These are phyloP conservation scores for Tylopilus subfusipes DNA, from an alignment of 768 basidiomycete genomes.

Conservation along the genomic window DNA sequence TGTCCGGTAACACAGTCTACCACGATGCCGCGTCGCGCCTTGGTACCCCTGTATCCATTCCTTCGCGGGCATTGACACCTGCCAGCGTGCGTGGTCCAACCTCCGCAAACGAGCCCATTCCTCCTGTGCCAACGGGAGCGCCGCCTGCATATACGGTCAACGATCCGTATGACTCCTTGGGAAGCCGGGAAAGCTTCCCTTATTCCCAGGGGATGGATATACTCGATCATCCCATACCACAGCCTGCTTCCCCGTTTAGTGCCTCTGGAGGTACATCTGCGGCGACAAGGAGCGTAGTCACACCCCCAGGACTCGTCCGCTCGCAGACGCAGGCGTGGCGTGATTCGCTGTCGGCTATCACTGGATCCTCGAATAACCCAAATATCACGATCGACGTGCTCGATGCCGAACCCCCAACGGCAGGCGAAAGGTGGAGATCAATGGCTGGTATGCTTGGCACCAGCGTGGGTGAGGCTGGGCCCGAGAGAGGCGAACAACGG, in stretches of 20 bases:
- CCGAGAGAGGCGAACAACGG: conserved; percentile 36
- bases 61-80: conserved; percentile 48
- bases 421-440: conserved; percentile 58
- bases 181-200: conserved; percentile 23
- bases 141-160: conserved; percentile 31
- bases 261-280: conserved; percentile 35
- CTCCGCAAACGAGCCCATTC: conserved; percentile 4
- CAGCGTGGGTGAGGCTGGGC: conserved; percentile 14
- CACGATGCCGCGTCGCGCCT: conserved; percentile 56
- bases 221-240: conserved; percentile 57
- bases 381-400: conserved; percentile 53
- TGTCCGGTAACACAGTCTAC: conserved; percentile 56
- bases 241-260: conserved; percentile 51
- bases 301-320: conserved; percentile 39
- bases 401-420: conserved; percentile 66
- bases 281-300: conserved; percentile 5
- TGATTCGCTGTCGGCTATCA: conserved; percentile 32
- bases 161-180: conserved; percentile 30
- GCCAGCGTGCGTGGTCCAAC: conserved; percentile 26
- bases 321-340: conserved; percentile 34
- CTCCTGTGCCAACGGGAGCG: conserved; percentile 22
- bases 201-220: conserved; percentile 39
- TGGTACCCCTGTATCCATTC: conserved; percentile 39
- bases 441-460: conserved; percentile 35
- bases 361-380: conserved; percentile 30